A percentile compares a stretch with the other conserved stretches of the same genome.
phyloP scores from a whole-genome alignment of 2,329 filamentous ascomycete species.

The Exserohilum rostratum region DNA sequence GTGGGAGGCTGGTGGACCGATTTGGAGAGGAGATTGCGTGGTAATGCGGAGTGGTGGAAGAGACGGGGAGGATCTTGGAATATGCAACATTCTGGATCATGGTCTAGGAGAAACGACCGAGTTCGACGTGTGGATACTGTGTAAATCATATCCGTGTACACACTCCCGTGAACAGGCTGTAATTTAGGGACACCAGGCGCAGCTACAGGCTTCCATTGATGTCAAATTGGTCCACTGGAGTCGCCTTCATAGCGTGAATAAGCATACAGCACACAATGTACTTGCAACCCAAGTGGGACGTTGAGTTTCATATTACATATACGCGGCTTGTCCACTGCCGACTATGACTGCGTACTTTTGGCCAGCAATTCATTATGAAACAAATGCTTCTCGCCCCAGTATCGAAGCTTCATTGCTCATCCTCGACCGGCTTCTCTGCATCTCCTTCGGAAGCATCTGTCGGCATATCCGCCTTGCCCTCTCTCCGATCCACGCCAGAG shows the following conservation, averaged over 20 bases:
- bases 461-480: slow-evolving; percentile 16
- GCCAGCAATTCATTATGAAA: background rate
- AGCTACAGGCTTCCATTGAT: background rate
- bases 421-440: slow-evolving; percentile 4
- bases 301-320: background rate
- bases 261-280: background rate
- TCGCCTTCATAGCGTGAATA: background rate
- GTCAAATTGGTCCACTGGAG: too few relatives aligned
- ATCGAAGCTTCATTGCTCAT: slow-evolving; percentile 6
- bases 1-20: slow-evolving; percentile 52
- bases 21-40: slow-evolving; percentile 53
- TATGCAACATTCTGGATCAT: too few relatives aligned
- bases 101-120: too few relatives aligned
- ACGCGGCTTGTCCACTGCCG: background rate
- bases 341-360: background rate
- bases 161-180: too few relatives aligned
- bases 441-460: slow-evolving; percentile 8
- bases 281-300: background rate
- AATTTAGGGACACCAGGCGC: too few relatives aligned
- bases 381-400: background rate
- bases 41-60: slow-evolving; percentile 31
- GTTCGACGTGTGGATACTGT: too few relatives aligned
- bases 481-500: slow-evolving; percentile 19
- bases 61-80: too few relatives aligned
- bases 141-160: too few relatives aligned